These are phyloP conservation scores for Wickerhamiella slavikovae DNA, from an alignment of 805 yeast species.

Conservation along the genomic window DNA sequence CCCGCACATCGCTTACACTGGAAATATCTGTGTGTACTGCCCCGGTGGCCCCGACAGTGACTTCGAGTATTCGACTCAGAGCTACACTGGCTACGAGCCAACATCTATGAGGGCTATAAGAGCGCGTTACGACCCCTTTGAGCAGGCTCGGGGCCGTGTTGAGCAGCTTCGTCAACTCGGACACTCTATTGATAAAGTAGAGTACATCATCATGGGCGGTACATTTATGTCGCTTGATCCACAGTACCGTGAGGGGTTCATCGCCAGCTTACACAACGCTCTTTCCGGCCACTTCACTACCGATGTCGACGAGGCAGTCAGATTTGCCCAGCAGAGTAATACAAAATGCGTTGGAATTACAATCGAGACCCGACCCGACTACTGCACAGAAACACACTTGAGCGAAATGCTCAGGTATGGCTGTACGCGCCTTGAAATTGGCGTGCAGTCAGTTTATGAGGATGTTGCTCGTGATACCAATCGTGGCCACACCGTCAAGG, in stretches of 20 bases:
- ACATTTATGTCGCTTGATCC: constrained; percentile 90
- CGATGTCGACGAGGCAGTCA: constrained; percentile 76
- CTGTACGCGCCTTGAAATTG: constrained; percentile 89
- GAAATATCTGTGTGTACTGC: constrained; percentile 92
- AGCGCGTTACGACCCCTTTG: constrained; percentile 95
- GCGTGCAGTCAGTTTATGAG: constrained; percentile 92
- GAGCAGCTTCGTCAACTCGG: constrained; percentile 92
- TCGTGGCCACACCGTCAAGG: constrained; percentile 90
- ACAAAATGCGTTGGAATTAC: constrained; percentile 98
- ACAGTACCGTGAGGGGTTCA: constrained; percentile 77
- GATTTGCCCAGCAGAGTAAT: constrained; percentile 76
- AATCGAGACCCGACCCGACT: constrained; percentile 95
- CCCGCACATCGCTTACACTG: constrained; percentile 97
- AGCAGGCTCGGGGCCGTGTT: constrained; percentile 92
- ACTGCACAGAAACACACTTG: constrained; percentile 87
- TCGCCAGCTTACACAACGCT: constrained; percentile 82
- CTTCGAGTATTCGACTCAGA: constrained; percentile 93
- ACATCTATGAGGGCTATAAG: constrained; percentile 98
- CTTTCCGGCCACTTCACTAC: constrained; percentile 78
- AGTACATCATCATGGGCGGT: constrained; percentile 97
- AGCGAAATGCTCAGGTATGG: constrained; percentile 94
- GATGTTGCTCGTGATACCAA: constrained; percentile 97
- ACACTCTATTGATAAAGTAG: constrained; percentile 92
- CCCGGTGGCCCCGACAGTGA: constrained; percentile 99
- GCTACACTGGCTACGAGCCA: constrained; percentile 96